A percentile compares a stretch with the other conserved stretches of the same genome.
Conservation (phyloP, 352 stramenopile species). For the Phytophthora cryptogea region DNA sequence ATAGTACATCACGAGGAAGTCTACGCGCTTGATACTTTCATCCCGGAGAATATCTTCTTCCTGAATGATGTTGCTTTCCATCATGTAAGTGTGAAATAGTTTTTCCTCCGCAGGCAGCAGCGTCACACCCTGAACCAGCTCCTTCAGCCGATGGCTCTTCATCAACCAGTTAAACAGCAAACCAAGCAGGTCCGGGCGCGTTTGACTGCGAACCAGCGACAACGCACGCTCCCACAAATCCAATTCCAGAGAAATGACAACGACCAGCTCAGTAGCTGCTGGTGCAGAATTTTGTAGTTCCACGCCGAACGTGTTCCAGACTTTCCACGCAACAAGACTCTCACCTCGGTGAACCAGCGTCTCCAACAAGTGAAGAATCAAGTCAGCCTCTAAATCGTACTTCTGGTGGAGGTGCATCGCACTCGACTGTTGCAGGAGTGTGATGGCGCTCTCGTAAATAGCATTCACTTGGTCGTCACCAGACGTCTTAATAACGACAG, state of each 20-base stretch:
- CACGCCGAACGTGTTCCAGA: slow-evolving; percentile 83
- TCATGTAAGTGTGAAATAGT: slow-evolving; percentile 75
- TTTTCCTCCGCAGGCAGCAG: slow-evolving; percentile 57
- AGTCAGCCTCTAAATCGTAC: slow-evolving; percentile 68
- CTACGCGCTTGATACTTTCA: slow-evolving; percentile 70
- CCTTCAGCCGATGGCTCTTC: slow-evolving; percentile 72
- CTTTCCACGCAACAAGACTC: slow-evolving; percentile 80
- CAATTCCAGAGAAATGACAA: slow-evolving; percentile 81
- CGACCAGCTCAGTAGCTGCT: slow-evolving; percentile 64
- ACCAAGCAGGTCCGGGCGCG: slow-evolving; percentile 58
- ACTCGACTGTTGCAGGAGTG: slow-evolving; percentile 69
- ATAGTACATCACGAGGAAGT: slow-evolving; percentile 88
- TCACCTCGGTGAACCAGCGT: slow-evolving; percentile 78
- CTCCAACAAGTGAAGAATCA: slow-evolving; percentile 80
- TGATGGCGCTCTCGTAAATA: slow-evolving; percentile 69
- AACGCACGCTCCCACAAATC: slow-evolving; percentile 76
- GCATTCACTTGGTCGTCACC: slow-evolving; percentile 61
- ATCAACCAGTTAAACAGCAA: slow-evolving; percentile 78
- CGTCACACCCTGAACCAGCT: slow-evolving; percentile 69
- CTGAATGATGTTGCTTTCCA: slow-evolving; percentile 51
- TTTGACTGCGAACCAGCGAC: slow-evolving; percentile 61
- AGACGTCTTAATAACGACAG: slow-evolving; percentile 66
- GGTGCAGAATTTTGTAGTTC: slow-evolving; percentile 51
- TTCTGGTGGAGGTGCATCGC: slow-evolving; percentile 76
- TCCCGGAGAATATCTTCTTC: slow-evolving; percentile 69